Evolutionary conservation across 768 basidiomycete species (phyloP), one percentile per base, ranked within the genome.

Genomic region (Royoungia palumana): DNA sequence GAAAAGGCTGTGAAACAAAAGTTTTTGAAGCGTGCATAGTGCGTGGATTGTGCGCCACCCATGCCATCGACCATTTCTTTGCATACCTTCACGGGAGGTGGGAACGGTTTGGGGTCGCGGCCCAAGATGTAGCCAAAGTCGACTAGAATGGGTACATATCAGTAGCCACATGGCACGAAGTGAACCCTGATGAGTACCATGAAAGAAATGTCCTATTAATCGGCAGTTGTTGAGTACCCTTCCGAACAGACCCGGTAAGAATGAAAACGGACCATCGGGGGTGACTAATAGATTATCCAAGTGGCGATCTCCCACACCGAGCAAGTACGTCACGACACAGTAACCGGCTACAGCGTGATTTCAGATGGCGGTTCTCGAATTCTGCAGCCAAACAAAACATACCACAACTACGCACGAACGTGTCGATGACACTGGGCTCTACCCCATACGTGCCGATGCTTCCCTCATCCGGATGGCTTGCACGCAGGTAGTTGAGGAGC

Each of bases 11-110:
- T 98, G 69, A 94, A 95, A 66, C 92, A 96, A 56, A 94, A 87
- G 58, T 83, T 87, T 69, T 97, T 94, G 82, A 99, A 99, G 25
- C 94, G 86, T 21, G 85, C 81, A 67, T 97, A 97, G 65, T 98
- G 95, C n/a, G 87, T 80, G 6, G 94, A 95, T 60, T 89, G 82
- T 2, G 90, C 85, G 11, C 96, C 95, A n/a, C 96, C 96, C 94
- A 99, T 95, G 11, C 90, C 95, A 64, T 99, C 96, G 0, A 98
- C 92, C 96, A 98, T 99, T 65, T 98, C 96, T 62, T 95, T 94
- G 70, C 94, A 97, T 35, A 99, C 89, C 66, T 99, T 99, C 56
- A 98, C 94, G 12, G 94, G 90, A 6, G 96, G 96, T 2, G 96
- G 94, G 64, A 94, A 95, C 0, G 94, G 92, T 62, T 99, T 98